Conservation (phyloP, 495 filamentous ascomycete genomes). For the Aspergillus biplanus region DNA sequence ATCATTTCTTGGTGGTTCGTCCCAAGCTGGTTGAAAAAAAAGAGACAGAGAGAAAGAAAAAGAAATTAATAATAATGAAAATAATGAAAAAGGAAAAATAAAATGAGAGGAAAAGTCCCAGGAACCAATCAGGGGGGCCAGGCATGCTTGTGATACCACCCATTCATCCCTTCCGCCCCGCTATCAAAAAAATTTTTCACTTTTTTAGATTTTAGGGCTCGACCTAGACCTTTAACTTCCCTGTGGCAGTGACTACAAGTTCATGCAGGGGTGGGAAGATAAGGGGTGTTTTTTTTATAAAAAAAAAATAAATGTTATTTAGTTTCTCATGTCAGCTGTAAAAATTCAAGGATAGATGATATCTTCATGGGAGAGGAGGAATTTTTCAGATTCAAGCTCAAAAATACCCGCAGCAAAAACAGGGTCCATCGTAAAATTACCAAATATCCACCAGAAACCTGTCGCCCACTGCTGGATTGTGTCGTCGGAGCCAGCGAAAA, state of each 20-base stretch:
- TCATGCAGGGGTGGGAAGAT: background rate
- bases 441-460: background rate
- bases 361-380: too few species aligned
- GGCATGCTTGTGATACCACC: conserved; percentile 11
- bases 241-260: background rate
- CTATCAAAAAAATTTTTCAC: background rate
- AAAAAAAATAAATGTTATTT: background rate
- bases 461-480: background rate
- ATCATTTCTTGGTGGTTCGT: conserved; percentile 21
- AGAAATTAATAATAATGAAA: background rate
- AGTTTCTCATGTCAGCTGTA: too few species aligned
- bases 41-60: background rate
- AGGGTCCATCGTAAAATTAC: conserved; percentile 10
- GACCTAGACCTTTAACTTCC: background rate
- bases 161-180: conserved; percentile 19
- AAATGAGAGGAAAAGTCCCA: background rate
- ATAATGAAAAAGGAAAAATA: background rate
- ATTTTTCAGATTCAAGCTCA: background rate
- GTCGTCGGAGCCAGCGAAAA: background rate
- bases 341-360: too few species aligned
- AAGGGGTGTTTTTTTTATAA: background rate
- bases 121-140: background rate
- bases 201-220: background rate
- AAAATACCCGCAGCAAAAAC: background rate
- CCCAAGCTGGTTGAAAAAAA: conserved; percentile 1